phyloP scores from a whole-genome alignment of 2,329 filamentous ascomycete genomes.

The Colletotrichum sp. region DNA sequence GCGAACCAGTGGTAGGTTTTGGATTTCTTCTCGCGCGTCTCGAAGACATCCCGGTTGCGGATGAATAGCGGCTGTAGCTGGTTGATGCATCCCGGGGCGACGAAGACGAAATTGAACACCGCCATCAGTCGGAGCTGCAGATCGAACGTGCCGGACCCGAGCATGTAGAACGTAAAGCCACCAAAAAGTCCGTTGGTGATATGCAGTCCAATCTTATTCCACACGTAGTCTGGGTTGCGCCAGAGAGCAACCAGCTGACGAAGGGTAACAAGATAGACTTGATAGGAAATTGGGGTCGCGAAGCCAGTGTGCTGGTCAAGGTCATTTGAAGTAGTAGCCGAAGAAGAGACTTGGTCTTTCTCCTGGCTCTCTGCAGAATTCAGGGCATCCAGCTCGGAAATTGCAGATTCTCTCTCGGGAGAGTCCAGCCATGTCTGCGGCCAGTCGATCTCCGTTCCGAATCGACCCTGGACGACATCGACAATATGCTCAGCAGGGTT shows the following conservation, averaged over 20 bases:
- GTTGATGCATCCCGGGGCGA: conserved; percentile 51
- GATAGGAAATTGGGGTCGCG: background rate
- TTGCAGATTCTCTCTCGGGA: background rate
- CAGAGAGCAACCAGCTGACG: conserved; percentile 11
- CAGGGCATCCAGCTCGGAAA: conserved; percentile 13
- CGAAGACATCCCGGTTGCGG: conserved; percentile 52
- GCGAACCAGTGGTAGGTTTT: conserved; percentile 57
- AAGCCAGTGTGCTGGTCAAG: conserved; percentile 3
- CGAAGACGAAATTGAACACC: conserved; percentile 59
- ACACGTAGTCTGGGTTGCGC: conserved; percentile 39
- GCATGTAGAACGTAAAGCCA: conserved; percentile 55
- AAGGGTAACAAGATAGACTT: conserved; percentile 10
- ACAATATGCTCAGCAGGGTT: conserved; percentile 52
- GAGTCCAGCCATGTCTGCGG: conserved; percentile 18
- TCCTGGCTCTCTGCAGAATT: background rate
- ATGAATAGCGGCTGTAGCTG: conserved; percentile 56
- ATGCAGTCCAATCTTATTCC: conserved; percentile 50
- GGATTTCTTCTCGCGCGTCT: conserved; percentile 54
- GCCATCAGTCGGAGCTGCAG: conserved; percentile 49
- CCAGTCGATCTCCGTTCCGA: conserved; percentile 16
- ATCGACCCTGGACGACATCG: conserved; percentile 36
- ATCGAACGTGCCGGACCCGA: conserved; percentile 43
- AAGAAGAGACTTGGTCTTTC: conserved; percentile 30
- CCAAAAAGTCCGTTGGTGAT: conserved; percentile 1
- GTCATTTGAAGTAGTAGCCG: conserved; percentile 26